Evolutionary conservation across 2,329 filamentous ascomycete genomes (phyloP).

Genomic region (Colletotrichum eremochloae): DNA sequence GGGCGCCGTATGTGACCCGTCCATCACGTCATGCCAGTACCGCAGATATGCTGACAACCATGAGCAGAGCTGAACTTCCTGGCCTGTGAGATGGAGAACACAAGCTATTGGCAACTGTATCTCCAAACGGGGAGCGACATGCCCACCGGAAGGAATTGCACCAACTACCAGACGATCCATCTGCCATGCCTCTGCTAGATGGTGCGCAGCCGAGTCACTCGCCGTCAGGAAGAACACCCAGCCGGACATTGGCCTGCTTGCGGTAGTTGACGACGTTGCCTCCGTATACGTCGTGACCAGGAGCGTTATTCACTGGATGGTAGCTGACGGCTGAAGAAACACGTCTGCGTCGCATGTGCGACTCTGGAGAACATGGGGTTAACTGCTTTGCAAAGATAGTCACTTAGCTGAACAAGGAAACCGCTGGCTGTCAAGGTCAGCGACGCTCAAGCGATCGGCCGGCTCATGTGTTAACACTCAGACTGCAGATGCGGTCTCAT

Average conservation of each 20-base stretch:
- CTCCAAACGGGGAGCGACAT: constrained; percentile 65
- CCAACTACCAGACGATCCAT: constrained; percentile 68
- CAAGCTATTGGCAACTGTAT: constrained; percentile 63
- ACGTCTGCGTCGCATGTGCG: background rate
- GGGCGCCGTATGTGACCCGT: constrained; percentile 53
- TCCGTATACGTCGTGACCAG: constrained; percentile 25
- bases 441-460: constrained; percentile 3
- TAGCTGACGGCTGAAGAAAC: constrained; percentile 5
- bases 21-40: background rate
- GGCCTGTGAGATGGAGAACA: constrained; percentile 58
- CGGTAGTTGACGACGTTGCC: constrained; percentile 4
- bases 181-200: constrained; percentile 62
- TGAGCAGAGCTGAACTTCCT: constrained; percentile 64
- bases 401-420: constrained; percentile 15
- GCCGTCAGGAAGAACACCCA: background rate
- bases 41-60: constrained; percentile 42
- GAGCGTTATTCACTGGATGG: background rate
- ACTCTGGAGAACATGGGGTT: constrained; percentile 13
- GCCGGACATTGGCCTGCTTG: background rate
- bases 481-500: background rate
- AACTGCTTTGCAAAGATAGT: constrained; percentile 4
- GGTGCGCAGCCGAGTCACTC: background rate
- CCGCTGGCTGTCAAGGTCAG: constrained; percentile 22
- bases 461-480: background rate
- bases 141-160: constrained; percentile 63